A percentile compares a stretch with the other conserved stretches of the same genome.
Evolutionary conservation across 169 alveolate species (phyloP).

Genomic region (Pseudocohnilembus persalinus): DNA sequence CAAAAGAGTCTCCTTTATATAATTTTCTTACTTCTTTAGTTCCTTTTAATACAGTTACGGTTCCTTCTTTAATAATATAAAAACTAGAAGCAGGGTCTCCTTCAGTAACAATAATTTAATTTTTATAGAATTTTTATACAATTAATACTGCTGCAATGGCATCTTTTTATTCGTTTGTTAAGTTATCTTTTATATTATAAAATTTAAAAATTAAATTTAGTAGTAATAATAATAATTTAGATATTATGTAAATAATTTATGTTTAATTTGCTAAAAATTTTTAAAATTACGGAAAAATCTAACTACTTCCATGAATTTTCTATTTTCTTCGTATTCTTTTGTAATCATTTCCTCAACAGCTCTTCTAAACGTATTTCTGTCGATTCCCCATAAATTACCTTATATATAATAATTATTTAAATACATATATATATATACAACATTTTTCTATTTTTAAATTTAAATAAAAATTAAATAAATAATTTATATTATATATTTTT

Average conservation of each 20-base stretch:
- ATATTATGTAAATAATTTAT: not conserved
- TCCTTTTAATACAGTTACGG: constrained; percentile 46
- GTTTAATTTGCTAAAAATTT: constrained; percentile 45
- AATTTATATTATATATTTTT: too few relatives aligned
- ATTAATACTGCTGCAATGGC: constrained; percentile 43
- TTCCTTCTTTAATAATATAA: constrained; percentile 61
- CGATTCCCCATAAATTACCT: constrained; percentile 94
- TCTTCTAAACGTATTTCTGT: constrained; percentile 88
- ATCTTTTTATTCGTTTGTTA: constrained; percentile 51
- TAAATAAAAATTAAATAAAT: too few relatives aligned
- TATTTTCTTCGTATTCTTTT: constrained; percentile 47
- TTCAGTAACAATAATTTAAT: constrained; percentile 50
- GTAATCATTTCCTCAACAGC: constrained; percentile 54
- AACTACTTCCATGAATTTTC: constrained; percentile 50
- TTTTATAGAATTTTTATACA: constrained; percentile 34
- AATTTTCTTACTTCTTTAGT: constrained; percentile 48
- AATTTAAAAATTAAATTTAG: too few relatives aligned
- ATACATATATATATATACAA: too few relatives aligned
- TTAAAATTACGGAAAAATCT: constrained; percentile 60
- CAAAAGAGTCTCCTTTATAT: constrained; percentile 54
- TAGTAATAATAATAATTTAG: not conserved
- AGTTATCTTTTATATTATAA: not conserved
- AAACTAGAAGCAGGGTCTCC: constrained; percentile 60
- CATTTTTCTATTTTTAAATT: too few relatives aligned
- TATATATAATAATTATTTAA: too few relatives aligned